Evolutionary conservation across 129 eudicot genomes (phyloP), one percentile per base, ranked within the genome.

Genomic region (Deinandra increscens): DNA sequence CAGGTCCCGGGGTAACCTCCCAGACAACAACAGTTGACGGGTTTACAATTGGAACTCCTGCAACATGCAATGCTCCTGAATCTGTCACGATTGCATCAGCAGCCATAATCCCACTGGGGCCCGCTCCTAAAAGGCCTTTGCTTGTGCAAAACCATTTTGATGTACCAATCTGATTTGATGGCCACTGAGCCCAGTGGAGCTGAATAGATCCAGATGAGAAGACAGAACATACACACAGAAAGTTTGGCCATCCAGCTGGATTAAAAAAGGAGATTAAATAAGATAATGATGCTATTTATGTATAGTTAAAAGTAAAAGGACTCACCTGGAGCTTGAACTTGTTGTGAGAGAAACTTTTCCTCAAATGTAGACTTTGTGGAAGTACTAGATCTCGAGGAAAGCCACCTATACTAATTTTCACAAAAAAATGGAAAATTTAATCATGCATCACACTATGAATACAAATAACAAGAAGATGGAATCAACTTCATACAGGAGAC

Each of bases 231-330:
- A 93, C 92, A 74, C 99, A 93, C 2, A 93, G 95, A 70, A 93
- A 89, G 82, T 89, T 93, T n/a, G 99, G 99, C 99, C 99, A 89
- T 46, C 97, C 95, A 80, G 99, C 99, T 93, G 92, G 9, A 42
- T 53, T 64, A 71, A n/a, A 34, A 76, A 56, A 78, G 33, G 4
- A 65, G 4, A 20, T 44, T 49, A 45, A 46, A 56, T 23, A 18
- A 11, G 4, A 41, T 55, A 43, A 62, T 60, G 23, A 54, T 43
- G 55, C 17, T 42, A 42, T 13, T 19, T 51, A 73, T 14, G 18
- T 15, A 45, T 17, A 12, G 15, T 68, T 43, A 33, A 19, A 48
- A 45, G 13, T 60, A 63, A 23, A 48, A 48, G n/a, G 36, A 60
- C 48, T 23, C 37, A 88, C 98, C 98, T 84, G 97, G 82, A 63